Base-by-base conservation (phyloP, 2,329 filamentous ascomycete species). In the Dactylellina parvicollis region DNA sequence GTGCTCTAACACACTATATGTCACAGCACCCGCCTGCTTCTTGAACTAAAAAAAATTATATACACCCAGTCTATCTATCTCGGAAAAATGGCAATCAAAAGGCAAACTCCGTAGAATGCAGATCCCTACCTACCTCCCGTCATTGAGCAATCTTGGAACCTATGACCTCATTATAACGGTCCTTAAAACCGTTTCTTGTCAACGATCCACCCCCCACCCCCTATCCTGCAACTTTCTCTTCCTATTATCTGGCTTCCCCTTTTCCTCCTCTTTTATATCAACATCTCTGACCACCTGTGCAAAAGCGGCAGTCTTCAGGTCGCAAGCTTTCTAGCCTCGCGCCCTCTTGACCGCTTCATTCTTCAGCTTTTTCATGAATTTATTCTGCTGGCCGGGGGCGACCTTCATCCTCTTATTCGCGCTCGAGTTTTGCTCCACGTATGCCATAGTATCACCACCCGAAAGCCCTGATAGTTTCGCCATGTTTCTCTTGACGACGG, bases 401-500 rank as follows among this genome's bases (percentile, higher is more conserved):
- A 87, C 86, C 83, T 88, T 89, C 78, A 89, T 81, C 75, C 85
- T 83, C 82, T 88, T 89, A 78, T 91, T 92, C 76, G 85, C 84
- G 77, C 85, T 88, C 83, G 89, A 90, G 81, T 91, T 92, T 81
- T 91, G 89, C 80, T 94, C 91, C 65, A 92, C 88, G 80, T 94
- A 98, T n/a, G 94, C 93, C 95, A 99, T 98, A 79, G 96, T 92
- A 79, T 96, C 91, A 0, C 93, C 95, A 66, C 95, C 95, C 62
- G 91, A 92, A 64, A 97, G 85, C 77, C 96, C 93, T 55, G 89
- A 90, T 62, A 99, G 84, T 10, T 89, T 92, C 22, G 92, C 94
- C 0, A 93, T 95, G 26, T 90, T 96, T 71, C 95, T 47, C 28
- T 74, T 76, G 83, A 67, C 62, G 1, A 70, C 3, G 16, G 55